Conservation (phyloP, 768 basidiomycete species). For the Lentinula sp. region DNA sequence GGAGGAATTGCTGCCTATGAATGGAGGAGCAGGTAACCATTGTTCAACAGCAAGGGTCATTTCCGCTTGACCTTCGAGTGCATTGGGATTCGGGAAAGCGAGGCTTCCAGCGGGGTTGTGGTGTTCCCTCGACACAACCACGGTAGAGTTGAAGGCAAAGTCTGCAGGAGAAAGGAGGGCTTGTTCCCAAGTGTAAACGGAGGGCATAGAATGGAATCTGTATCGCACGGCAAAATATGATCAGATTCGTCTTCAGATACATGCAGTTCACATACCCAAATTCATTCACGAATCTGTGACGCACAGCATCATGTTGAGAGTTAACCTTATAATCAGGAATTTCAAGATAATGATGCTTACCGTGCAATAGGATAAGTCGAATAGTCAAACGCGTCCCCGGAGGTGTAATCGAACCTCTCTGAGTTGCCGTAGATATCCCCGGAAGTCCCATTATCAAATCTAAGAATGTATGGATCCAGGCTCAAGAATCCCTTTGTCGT, state of each 20-base stretch:
- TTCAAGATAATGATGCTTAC: constrained; percentile 15
- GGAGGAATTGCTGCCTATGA: neutral
- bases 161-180: constrained; percentile 43
- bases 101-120: constrained; percentile 49
- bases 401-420: constrained; percentile 57
- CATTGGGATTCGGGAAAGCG: constrained; percentile 50
- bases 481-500: constrained; percentile 53
- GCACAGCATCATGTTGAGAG: neutral
- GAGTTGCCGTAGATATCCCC: constrained; percentile 52
- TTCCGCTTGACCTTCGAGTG: constrained; percentile 43
- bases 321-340: neutral
- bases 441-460: constrained; percentile 42
- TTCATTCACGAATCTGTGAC: constrained; percentile 47
- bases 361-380: constrained; percentile 44
- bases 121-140: constrained; percentile 49
- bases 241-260: neutral
- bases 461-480: constrained; percentile 45
- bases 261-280: constrained; percentile 36
- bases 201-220: constrained; percentile 62
- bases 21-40: constrained; percentile 47
- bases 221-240: neutral
- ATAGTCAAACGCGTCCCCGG: constrained; percentile 45
- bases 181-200: constrained; percentile 56
- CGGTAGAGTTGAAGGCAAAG: constrained; percentile 53
- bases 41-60: constrained; percentile 44